A percentile compares a stretch with the other conserved stretches of the same genome.
Conservation (phyloP, 1,139 yeast species). For the Yamadazyma buinensis region DNA sequence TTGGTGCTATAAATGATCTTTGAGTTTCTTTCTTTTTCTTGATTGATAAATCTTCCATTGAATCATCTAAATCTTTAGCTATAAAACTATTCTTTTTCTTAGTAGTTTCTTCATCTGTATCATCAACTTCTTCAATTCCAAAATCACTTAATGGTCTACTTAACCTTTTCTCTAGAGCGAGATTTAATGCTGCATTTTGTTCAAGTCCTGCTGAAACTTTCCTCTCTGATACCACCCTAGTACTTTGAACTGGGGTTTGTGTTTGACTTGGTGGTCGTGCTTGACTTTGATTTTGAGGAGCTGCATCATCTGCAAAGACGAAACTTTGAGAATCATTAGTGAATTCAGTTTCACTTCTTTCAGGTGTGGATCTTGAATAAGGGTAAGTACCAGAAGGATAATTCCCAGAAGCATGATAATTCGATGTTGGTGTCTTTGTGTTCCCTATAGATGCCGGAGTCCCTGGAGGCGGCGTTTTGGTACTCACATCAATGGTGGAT, state of each 20-base stretch:
- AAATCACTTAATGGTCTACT: conserved; percentile 22
- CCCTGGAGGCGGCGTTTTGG: neutral
- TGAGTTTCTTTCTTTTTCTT: neutral
- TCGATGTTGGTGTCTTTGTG: neutral
- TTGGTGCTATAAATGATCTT: neutral
- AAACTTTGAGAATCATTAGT: conserved; percentile 32
- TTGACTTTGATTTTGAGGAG: neutral
- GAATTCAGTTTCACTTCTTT: conserved; percentile 11
- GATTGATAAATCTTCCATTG: conserved; percentile 8
- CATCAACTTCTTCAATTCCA: conserved; percentile 40
- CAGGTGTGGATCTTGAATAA: conserved; percentile 5
- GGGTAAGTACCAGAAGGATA: too few species aligned
- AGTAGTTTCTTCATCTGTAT: conserved; percentile 23
- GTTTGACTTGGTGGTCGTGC: neutral
- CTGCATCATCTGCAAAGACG: conserved; percentile 18
- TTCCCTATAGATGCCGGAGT: neutral
- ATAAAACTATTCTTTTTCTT: neutral
- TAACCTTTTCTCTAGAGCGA: conserved; percentile 21
- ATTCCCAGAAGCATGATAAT: too few species aligned
- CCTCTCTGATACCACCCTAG: conserved; percentile 7
- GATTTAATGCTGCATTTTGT: conserved; percentile 24
- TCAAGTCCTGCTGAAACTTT: conserved; percentile 25
- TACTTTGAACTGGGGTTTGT: neutral
- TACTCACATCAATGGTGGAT: conserved; percentile 7
- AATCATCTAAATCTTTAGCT: conserved; percentile 5